Conservation (phyloP, 2,329 filamentous ascomycete species). For the Lachnellula subtilissima region DNA sequence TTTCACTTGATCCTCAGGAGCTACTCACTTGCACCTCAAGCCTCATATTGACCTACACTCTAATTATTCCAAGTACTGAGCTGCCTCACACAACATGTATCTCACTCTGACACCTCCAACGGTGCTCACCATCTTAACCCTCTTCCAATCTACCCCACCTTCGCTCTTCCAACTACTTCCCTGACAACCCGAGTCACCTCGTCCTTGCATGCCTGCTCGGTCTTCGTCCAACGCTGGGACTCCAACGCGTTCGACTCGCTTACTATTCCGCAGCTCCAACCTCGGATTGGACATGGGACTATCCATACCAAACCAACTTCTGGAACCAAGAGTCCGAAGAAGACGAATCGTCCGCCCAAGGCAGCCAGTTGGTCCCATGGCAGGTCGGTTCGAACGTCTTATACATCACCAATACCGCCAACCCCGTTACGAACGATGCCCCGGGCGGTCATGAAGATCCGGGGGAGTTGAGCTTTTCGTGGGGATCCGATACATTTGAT, state of each 20-base stretch:
- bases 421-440: conserved; percentile 3
- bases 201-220: conserved; percentile 8
- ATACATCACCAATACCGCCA: conserved; percentile 8
- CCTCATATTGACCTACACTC: not conserved
- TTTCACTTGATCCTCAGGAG: not conserved
- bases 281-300: not conserved
- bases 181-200: not conserved
- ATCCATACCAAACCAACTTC: conserved; percentile 2
- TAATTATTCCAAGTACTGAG: not conserved
- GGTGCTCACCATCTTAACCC: not conserved
- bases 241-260: conserved; percentile 11
- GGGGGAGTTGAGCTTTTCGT: conserved; percentile 13
- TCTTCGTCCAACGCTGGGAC: conserved; percentile 14
- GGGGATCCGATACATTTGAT: conserved; percentile 9
- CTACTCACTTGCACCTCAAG: not conserved
- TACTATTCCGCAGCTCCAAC: conserved; percentile 4
- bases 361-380: not conserved
- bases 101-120: not conserved
- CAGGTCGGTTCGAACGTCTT: conserved; percentile 11
- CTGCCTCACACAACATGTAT: conserved; percentile 1
- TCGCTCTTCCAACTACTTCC: conserved; percentile 1
- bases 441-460: conserved; percentile 4
- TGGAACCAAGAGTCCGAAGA: conserved; percentile 5
- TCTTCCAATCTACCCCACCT: not conserved
- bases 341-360: not conserved